Evolutionary conservation across 1,284 basidiomycete species (phyloP).

Genomic region (Malassezia vespertilionis): DNA sequence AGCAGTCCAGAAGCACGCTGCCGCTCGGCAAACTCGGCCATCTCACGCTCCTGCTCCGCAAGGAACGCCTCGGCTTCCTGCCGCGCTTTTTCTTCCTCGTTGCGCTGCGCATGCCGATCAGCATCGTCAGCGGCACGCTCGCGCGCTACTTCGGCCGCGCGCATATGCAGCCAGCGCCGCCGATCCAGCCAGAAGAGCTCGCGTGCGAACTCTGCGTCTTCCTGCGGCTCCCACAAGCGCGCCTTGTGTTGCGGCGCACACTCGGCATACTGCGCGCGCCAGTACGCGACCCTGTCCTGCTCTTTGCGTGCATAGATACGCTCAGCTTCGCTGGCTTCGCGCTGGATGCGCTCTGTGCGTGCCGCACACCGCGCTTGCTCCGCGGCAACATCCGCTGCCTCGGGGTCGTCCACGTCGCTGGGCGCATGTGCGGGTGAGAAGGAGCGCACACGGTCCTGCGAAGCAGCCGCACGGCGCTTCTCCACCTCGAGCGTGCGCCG

Average conservation of each 20-base stretch:
- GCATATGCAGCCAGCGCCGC: constrained; percentile 31
- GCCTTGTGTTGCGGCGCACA: not conserved
- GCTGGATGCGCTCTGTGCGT: not conserved
- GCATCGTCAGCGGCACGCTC: constrained; percentile 29
- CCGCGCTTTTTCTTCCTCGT: constrained; percentile 22
- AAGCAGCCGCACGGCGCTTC: constrained; percentile 16
- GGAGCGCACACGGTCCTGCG: not conserved
- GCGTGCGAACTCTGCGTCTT: constrained; percentile 13
- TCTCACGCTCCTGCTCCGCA: constrained; percentile 35
- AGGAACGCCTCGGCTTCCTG: constrained; percentile 36
- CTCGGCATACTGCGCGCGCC: constrained; percentile 24
- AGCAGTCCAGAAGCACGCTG: constrained; percentile 35
- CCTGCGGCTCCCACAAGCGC: not conserved
- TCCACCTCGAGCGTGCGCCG: constrained; percentile 36
- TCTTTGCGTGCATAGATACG: constrained; percentile 22
- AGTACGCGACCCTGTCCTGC: constrained; percentile 26
- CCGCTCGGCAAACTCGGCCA: constrained; percentile 28
- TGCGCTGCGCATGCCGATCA: constrained; percentile 20
- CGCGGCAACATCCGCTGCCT: constrained; percentile 21
- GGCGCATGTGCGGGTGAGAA: too few species aligned
- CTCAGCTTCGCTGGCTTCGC: constrained; percentile 9
- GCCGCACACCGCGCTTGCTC: constrained; percentile 9
- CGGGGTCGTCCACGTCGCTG: constrained; percentile 16
- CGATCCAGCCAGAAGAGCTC: constrained; percentile 19
- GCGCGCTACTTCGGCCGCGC: constrained; percentile 19